Conservation (phyloP, 371 early-diverging fungal species). For the Capillidium heterosporum region DNA sequence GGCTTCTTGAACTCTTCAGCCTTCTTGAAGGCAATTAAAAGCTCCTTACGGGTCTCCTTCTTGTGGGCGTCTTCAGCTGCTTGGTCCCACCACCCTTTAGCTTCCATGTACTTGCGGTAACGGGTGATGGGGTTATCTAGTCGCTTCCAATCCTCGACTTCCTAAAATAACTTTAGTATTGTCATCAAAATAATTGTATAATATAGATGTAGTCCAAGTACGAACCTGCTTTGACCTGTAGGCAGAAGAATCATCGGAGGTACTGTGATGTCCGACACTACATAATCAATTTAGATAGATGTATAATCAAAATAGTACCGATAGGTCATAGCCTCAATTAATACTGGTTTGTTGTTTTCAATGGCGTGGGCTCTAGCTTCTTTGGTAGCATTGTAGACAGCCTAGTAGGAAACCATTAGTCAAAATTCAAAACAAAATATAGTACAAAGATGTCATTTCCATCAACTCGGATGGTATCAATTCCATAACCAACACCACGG, state of each 20-base stretch:
- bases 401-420: conserved; percentile 15
- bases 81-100: conserved; percentile 67
- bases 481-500: conserved; percentile 57
- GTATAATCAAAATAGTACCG: conserved; percentile 17
- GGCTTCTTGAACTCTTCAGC: conserved; percentile 87
- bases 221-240: conserved; percentile 50
- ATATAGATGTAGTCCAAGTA: background rate
- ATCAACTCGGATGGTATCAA: conserved; percentile 90
- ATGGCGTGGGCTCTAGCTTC: conserved; percentile 69
- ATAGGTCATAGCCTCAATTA: conserved; percentile 95
- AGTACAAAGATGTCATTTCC: conserved; percentile 81
- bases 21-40: conserved; percentile 55
- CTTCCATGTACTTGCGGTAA: conserved; percentile 75
- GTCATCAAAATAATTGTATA: background rate
- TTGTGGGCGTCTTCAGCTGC: conserved; percentile 49
- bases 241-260: conserved; percentile 93
- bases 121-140: conserved; percentile 79
- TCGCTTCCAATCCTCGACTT: conserved; percentile 80
- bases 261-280: conserved; percentile 81
- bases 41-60: conserved; percentile 32
- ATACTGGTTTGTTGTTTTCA: conserved; percentile 63
- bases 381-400: conserved; percentile 80
- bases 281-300: background rate
- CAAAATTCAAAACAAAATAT: conserved; percentile 8
- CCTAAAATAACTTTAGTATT: conserved; percentile 15